Conservation (phyloP, 192 early-diverging fungal genomes). For the Umbelopsis ramanniana region DNA sequence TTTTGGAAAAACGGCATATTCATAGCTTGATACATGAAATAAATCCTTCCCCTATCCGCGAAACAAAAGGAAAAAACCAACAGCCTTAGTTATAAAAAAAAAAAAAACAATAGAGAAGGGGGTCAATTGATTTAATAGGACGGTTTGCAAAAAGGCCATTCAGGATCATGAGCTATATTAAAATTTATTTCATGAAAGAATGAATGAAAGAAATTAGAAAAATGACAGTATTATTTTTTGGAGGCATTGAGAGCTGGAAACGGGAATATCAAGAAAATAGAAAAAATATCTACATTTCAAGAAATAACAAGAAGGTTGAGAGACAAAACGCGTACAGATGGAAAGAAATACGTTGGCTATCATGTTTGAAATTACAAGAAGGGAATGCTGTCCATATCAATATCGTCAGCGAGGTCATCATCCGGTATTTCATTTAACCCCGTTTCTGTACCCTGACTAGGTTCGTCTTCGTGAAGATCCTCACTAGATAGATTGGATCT, state of each 20-base stretch:
- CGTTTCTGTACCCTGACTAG: background rate
- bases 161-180: background rate
- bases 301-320: background rate
- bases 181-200: background rate
- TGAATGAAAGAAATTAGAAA: background rate
- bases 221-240: background rate
- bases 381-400: conserved; percentile 18
- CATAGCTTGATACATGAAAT: background rate
- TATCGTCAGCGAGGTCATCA: conserved; percentile 10
- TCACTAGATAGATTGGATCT: conserved; percentile 1
- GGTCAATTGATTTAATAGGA: no score
- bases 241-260: background rate
- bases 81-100: no score
- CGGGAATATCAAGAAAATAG: background rate
- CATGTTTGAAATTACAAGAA: background rate
- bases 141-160: no score
- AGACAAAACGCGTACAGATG: background rate
- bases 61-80: no score
- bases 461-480: conserved; percentile 11
- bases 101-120: no score
- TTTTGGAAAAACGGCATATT: background rate
- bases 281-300: conserved; percentile 11
- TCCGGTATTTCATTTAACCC: background rate
- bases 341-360: no score
- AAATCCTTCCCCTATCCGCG: no score